phyloP scores from a whole-genome alignment of 1,284 basidiomycete species.

The Grifola frondosa region DNA sequence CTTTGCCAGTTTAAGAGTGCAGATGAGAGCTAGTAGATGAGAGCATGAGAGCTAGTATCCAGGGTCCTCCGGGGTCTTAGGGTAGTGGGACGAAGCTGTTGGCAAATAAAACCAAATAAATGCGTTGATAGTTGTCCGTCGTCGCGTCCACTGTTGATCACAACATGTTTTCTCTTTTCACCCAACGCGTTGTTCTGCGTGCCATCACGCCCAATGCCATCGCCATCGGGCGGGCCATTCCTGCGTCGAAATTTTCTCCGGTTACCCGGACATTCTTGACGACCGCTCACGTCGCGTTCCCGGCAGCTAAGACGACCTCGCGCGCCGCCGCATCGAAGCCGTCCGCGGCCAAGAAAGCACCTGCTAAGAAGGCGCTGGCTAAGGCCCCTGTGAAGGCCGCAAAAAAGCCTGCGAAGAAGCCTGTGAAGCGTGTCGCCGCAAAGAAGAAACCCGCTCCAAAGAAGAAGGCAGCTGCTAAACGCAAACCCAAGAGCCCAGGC shows the following conservation, averaged over 20 bases:
- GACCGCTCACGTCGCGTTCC: slow-evolving; percentile 9
- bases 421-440: background rate
- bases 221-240: background rate
- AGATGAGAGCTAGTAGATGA: too few relatives aligned
- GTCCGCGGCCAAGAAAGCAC: slow-evolving; percentile 2
- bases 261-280: slow-evolving; percentile 14
- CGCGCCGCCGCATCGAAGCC: slow-evolving; percentile 1
- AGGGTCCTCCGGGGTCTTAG: too few relatives aligned
- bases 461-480: slow-evolving; percentile 1
- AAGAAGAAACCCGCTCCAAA: slow-evolving; percentile 4
- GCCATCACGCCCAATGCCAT: background rate
- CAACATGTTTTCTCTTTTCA: slow-evolving; percentile 13
- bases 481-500: slow-evolving; percentile 2
- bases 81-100: too few relatives aligned
- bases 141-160: too few relatives aligned
- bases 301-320: slow-evolving; percentile 1
- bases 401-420: slow-evolving; percentile 10
- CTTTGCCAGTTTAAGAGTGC: too few relatives aligned
- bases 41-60: too few relatives aligned
- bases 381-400: slow-evolving; percentile 1
- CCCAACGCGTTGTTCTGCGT: slow-evolving; percentile 13
- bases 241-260: slow-evolving; percentile 8
- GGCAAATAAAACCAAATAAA: too few relatives aligned
- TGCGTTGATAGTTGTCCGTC: too few relatives aligned
- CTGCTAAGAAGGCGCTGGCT: slow-evolving; percentile 8